Percentiles rank a stretch among this genome's conserved stretches.
Evolutionary conservation across 1,284 basidiomycete species (phyloP).

Genomic region (Vanrija humicola): DNA sequence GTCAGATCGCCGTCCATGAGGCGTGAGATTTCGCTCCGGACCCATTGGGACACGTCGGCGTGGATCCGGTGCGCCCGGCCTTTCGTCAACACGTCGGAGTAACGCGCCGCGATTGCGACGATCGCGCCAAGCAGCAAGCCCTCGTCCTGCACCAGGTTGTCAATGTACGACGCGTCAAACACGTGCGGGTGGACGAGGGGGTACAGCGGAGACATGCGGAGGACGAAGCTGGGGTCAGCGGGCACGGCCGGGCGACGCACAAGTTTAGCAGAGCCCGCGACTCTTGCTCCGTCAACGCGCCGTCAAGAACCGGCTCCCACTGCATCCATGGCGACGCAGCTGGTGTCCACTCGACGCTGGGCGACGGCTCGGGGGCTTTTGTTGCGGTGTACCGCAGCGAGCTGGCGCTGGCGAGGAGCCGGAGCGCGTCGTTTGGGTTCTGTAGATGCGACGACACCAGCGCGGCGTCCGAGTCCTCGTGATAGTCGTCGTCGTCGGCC

Average conservation of each 20-base stretch:
- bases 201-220: slow-evolving; percentile 14
- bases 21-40: slow-evolving; percentile 1
- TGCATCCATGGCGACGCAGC: background rate
- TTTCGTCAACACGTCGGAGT: slow-evolving; percentile 1
- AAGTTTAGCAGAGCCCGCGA: slow-evolving; percentile 5
- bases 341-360: background rate
- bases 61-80: slow-evolving; percentile 1
- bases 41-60: slow-evolving; percentile 7
- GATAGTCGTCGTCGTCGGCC: slow-evolving; percentile 3
- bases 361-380: too few species aligned
- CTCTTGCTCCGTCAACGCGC: slow-evolving; percentile 1
- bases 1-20: slow-evolving; percentile 10
- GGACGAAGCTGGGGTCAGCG: slow-evolving; percentile 4
- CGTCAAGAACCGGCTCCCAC: background rate
- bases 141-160: slow-evolving; percentile 5
- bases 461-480: background rate
- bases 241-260: background rate
- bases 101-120: slow-evolving; percentile 10
- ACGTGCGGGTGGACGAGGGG: slow-evolving; percentile 8
- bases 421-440: slow-evolving; percentile 12
- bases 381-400: slow-evolving; percentile 3
- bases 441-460: slow-evolving; percentile 10
- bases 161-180: slow-evolving; percentile 8
- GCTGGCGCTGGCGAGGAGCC: slow-evolving; percentile 9
- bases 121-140: slow-evolving; percentile 10